Evolutionary conservation across 1,139 yeast genomes (phyloP), one percentile per base, ranked within the genome.

Genomic region (Wickerhamomyces sp.): DNA sequence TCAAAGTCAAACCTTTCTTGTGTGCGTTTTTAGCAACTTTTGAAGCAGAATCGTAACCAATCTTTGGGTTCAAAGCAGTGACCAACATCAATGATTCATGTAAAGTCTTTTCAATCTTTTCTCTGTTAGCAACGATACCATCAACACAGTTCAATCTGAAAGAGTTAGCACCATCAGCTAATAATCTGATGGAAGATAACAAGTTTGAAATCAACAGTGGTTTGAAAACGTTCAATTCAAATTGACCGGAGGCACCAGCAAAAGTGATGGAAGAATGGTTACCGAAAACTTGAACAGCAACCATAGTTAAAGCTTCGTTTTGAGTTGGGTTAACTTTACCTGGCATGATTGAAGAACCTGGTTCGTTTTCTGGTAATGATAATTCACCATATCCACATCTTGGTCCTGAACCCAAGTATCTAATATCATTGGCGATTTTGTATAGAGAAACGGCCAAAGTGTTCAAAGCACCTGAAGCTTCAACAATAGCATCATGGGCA

Each of bases 311-410:
- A 46, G 99, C 99, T 76, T 93, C 99, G 69, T 91, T 91, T 75
- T 93, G 99, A 48, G 99, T 93, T 57, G 99, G 99, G 78, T 93
- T 93, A 55, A 93, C 98, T 75, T 93, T 93, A 65, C 99, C 99
- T 45, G 99, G 99, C 99, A 94, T 93, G 69, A 93, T 93, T 31
- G 97, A 89, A 50, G 97, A 89, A 64, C 99, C 99, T 49, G 99
- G 99, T 72, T 93, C 99, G 68, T 94, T 94, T 75, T 91, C 99
- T 54, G 99, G 99, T 58, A 93, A 76, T 31, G 90, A 67, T 60
- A 93, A 81, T 72, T 93, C 99, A 47, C 98, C 98, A 71, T 93
- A 93, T 49, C 99, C 99, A 73, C 99, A 93, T 73, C 99, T 84
- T 64, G 99, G 99, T 60, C 99, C 99, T 37, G 97, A 89, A 52